Evolutionary conservation across 345 rosid species (phyloP), one percentile per base, ranked within the genome.

Genomic region (Eucalyptus coolabah): DNA sequence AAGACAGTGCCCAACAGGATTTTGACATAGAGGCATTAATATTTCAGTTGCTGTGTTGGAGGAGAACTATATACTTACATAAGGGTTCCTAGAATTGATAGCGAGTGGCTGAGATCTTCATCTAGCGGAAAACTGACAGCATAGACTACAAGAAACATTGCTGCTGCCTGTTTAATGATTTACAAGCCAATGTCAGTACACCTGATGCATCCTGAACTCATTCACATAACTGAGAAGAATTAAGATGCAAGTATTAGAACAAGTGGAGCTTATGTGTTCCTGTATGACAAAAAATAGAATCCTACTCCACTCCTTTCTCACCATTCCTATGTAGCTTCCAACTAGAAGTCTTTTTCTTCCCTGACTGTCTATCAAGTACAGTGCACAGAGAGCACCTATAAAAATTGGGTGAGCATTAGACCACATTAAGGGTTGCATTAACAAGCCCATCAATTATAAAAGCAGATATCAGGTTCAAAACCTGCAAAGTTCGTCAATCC

Each of bases 261-360:
- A 77, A 11, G 85, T 40, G 85, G 44, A 77, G 44, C 47, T 77
- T 40, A 40, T 77, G 85, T 77, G 85, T 21, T 40, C 45, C 83
- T 30, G 44, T 32, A 67, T 30, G 44, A 45, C n/a, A 26, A 87
- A 87, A 59, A 4, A 14, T 45, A 87, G 37, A 87, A 59, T 65
- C 53, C 51, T 77, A 34, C 14, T 82, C 37, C 37, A 34, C 54
- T 17, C 56, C 72, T 37, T 51, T 89, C 97, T 91, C 90, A 96
- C 98, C 98, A 95, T 96, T 89, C 97, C 98, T 81, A 93, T 12
- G 92, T 95, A 96, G 89, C 98, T 96, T 90, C 96, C 95, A 65
- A 95, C 92, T 51, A 96, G 92, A 88, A 96, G 96, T 92, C 90
- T 94, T 91, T 92, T 88, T 87, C 98, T 94, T 82, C 97, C 98